Conservation (phyloP, 106 monocot species). For the Posidonia australis region DNA sequence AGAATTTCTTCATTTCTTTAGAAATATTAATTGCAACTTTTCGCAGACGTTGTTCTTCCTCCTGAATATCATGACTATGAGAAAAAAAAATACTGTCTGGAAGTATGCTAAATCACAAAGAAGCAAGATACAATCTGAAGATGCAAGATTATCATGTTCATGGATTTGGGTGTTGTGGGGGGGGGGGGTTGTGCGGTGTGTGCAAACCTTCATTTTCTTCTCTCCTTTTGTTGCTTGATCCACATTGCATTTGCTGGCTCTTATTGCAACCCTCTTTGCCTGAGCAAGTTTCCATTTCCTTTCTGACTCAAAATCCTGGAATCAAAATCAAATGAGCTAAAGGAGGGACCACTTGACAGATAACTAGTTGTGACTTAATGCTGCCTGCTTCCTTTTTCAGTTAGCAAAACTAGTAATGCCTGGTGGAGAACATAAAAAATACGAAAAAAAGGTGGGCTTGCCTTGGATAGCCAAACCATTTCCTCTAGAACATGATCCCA, state of each 20-base stretch:
- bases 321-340: background rate
- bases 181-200: too few relatives aligned
- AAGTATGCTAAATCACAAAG: background rate
- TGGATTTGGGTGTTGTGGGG: too few relatives aligned
- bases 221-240: slow-evolving; percentile 75
- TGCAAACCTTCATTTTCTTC: slow-evolving; percentile 90
- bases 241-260: slow-evolving; percentile 61
- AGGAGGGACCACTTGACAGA: background rate
- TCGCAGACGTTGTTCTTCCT: slow-evolving; percentile 79
- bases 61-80: slow-evolving; percentile 27
- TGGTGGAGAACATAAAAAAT: background rate
- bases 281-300: slow-evolving; percentile 96
- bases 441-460: background rate
- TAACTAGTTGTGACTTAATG: background rate
- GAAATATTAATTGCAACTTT: slow-evolving; percentile 89
- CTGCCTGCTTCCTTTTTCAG: background rate
- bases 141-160: too few relatives aligned
- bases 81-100: background rate
- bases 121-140: background rate
- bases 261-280: slow-evolving; percentile 81
- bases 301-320: slow-evolving; percentile 94
- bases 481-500: slow-evolving; percentile 99
- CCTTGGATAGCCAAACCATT: slow-evolving; percentile 98
- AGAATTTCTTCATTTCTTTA: slow-evolving; percentile 97
- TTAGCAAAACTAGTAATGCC: background rate